Base-by-base conservation (phyloP, 805 yeast species). In the Wickerhamomyces chaumierensis region DNA sequence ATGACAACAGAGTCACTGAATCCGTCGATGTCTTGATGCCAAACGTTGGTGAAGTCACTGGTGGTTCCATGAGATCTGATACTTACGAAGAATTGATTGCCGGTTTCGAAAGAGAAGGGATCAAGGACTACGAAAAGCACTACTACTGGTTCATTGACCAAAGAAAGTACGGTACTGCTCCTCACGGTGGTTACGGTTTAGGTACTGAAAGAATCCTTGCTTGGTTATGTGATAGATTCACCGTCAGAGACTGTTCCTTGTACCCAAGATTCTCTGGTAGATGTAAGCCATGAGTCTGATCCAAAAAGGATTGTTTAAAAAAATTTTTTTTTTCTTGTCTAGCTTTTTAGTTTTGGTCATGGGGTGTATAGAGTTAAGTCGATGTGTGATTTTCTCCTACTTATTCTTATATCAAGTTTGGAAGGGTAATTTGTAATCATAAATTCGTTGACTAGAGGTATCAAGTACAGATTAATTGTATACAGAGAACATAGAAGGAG, bases 11-110 rank as follows among this genome's bases (percentile, higher is more conserved):
- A 56, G 96, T 92, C 54, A 92, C 99, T 40, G 98, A 94, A 66
- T 84, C 95, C 37, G 98, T 92, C 34, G 99, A 92, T 63, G 96
- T 92, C 29, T 72, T 92, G 59, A 88, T 92, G 96, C 99, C 99
- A 53, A 90, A 85, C 52, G 99, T 92, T 42, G 99, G 99, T 60
- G 99, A 92, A 67, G 82, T 92, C 55, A 85, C 94, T 35, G 99
- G 99, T 62, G 99, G 98, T 42, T 90, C 97, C 36, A 92, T 92
- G 99, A 88, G 99, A 75, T 87, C 86, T 48, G 76, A 72, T 46
- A 75, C 77, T 53, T 65, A 72, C 43, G 86, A 85, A 34, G 97
- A 90, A 63, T 71, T 92, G 52, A 59, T 82, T 52, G 94, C 77
- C 35, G 96, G 95, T 37, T 82, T 90, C 73, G 79, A 80, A 66